Evolutionary conservation across 1,284 basidiomycete genomes (phyloP), one percentile per base, ranked within the genome.

Genomic region (Polyporus tsugae): DNA sequence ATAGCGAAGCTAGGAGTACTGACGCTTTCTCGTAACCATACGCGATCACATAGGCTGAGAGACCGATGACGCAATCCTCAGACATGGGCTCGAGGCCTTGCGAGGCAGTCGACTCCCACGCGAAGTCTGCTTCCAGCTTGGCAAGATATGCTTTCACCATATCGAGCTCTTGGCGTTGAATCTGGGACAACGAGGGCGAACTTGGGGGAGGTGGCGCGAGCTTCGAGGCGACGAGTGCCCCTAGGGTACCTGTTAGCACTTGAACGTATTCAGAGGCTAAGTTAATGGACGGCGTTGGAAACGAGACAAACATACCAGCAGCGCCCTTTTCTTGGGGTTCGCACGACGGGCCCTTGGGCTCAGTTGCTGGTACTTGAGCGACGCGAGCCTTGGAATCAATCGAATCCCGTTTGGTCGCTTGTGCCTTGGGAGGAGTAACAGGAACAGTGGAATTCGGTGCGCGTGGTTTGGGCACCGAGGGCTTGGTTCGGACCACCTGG

Each of bases 101-200:
- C 10, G 53, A 55, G 7, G 53, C 25, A 7, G 53, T 55, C 15
- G 53, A 55, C 53, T 33, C 53, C 53, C 53, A 55, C 29, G 35
- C 15, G 33, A 55, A 55, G 53, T 55, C 17, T 35, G 29, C 53
- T 9, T 15, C 33, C 4, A 33, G 11, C 53, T 55, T 55, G 13
- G 53, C 29, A n/a, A 55, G 53, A 10, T 55, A 55, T 19, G 29
- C 53, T 17, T 35, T 55, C 25, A 55, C 53, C 53, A 55, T 55
- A 6, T 55, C 53, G 53, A 55, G 33, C 53, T 55, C 53, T 19
- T 35, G 53, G 6, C 6, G 29, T 35, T 55, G 53, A 35, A 11
- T 33, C 53, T 35, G 4, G 17, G 53, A 55, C 46, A 52, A 25
- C 10, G 46, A 25, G 22, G 22, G 22, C 11, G 33, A 55, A 29